Evolutionary conservation across 2,329 filamentous ascomycete genomes (phyloP).

Genomic region (Scolecobasidium constrictum): DNA sequence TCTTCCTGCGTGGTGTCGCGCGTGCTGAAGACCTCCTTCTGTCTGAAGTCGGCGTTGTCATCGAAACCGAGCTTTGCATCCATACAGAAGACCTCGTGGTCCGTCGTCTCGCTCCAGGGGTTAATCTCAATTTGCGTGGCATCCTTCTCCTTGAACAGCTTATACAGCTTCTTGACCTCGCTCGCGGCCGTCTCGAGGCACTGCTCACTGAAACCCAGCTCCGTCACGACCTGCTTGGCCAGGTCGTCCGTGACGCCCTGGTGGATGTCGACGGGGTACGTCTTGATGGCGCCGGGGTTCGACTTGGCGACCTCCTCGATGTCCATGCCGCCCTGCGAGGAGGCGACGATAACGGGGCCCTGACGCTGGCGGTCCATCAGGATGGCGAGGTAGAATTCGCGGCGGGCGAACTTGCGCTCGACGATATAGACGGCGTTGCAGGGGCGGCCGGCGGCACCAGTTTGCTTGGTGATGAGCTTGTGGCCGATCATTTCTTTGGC

Average conservation of each 20-base stretch:
- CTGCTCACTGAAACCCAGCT: slow-evolving; percentile 96
- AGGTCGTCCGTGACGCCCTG: slow-evolving; percentile 92
- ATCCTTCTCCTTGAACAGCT: slow-evolving; percentile 97
- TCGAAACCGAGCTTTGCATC: slow-evolving; percentile 98
- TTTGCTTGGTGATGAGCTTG: slow-evolving; percentile 99
- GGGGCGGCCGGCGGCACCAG: slow-evolving; percentile 80
- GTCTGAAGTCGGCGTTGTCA: slow-evolving; percentile 97
- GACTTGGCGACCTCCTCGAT: slow-evolving; percentile 98
- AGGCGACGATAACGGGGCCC: slow-evolving; percentile 90
- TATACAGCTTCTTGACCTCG: slow-evolving; percentile 98
- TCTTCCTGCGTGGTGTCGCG: slow-evolving; percentile 95
- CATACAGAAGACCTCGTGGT: slow-evolving; percentile 98
- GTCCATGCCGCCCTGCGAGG: slow-evolving; percentile 97
- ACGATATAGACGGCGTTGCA: slow-evolving; percentile 98
- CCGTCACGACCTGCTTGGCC: slow-evolving; percentile 74
- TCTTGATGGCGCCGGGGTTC: slow-evolving; percentile 89
- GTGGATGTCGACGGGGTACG: slow-evolving; percentile 89
- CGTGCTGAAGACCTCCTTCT: slow-evolving; percentile 91
- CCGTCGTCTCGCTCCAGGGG: slow-evolving; percentile 93
- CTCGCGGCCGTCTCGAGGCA: slow-evolving; percentile 92
- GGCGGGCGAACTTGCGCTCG: slow-evolving; percentile 97
- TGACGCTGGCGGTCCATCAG: slow-evolving; percentile 94
- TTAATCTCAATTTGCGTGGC: slow-evolving; percentile 99
- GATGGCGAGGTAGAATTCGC: slow-evolving; percentile 97
- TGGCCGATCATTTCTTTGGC: slow-evolving; percentile 99